Evolutionary conservation across 2,329 filamentous ascomycete species (phyloP), one percentile per base, ranked within the genome.

Genomic region (Biscogniauxia mediterranea): DNA sequence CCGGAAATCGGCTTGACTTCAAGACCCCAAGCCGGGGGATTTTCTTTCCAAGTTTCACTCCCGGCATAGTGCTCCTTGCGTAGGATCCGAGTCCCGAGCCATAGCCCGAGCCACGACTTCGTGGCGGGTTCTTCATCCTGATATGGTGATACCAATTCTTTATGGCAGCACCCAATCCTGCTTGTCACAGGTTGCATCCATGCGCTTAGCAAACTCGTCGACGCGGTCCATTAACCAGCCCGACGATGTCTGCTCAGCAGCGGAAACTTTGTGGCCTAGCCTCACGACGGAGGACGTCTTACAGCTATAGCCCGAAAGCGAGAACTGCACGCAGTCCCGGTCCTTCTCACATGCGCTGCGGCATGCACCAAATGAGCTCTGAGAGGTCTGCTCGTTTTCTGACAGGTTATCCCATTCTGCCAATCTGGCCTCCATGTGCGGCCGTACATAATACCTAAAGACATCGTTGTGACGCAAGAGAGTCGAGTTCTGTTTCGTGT

Each of bases 391-490:
- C 6, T 69, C 66, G 3, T 57, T 55, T 0, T 71, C 70, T 0
- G 72, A 72, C 28, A 71, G 54, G 58, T 75, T 75, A 56, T 75
- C 72, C 73, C 73, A 75, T 19, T 69, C 68, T 3, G 59, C 57
- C n/a, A 59, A 67, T 51, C 68, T 57, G 1, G 69, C 42, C 17
- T 61, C 51, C 20, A 74, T 52, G 17, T 61, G 64, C 2, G 72
- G 72, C 2, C 69, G 55, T 28, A 74, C 54, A 54, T 70, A 71
- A 53, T 68, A 63, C 53, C 62, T 61, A 55, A 73, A 74, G 5
- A 74, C 62, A 42, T 75, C 73, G 52, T 66, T 65, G 52, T 75
- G 72, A 5, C 72, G 69, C 23, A 73, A 23, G 17, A 68, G 61
- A 11, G 65, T 67, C 13, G 63, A 52, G 52, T 73, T 70, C 71